A percentile compares a stretch with the other conserved stretches of the same genome.
Evolutionary conservation across 345 rosid genomes (phyloP).

Genomic region (Gossypium longicalyx): DNA sequence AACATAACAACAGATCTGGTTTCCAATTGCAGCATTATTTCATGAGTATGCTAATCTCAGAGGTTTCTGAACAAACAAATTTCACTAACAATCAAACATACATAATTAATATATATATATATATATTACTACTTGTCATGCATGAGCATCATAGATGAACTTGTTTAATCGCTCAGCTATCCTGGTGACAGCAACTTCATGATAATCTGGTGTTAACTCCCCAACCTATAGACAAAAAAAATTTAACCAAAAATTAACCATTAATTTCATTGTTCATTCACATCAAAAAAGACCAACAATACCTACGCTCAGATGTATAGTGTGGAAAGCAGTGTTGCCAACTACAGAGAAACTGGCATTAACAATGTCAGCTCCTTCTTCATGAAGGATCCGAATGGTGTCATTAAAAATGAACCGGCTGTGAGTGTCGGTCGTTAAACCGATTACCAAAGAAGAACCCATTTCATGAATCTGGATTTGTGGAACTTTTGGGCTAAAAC

Average conservation of each 20-base stretch:
- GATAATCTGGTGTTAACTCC: slow-evolving; percentile 17
- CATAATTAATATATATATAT: too few relatives aligned
- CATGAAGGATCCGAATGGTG: slow-evolving; percentile 35
- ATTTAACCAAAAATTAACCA: background rate
- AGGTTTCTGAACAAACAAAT: background rate
- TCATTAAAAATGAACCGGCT: slow-evolving; percentile 34
- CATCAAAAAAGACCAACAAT: background rate
- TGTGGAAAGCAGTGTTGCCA: slow-evolving; percentile 35
- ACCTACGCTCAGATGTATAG: slow-evolving; percentile 36
- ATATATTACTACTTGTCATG: background rate
- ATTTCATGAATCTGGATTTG: slow-evolving; percentile 31
- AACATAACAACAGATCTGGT: background rate
- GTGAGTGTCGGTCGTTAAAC: slow-evolving; percentile 36
- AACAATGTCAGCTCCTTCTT: slow-evolving; percentile 43
- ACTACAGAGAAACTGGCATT: slow-evolving; percentile 35
- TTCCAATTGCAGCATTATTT: background rate
- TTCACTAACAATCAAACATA: background rate
- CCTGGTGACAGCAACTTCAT: slow-evolving; percentile 27
- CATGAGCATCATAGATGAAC: slow-evolving; percentile 25
- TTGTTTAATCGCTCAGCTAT: slow-evolving; percentile 39
- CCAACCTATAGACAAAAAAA: slow-evolving; percentile 28
- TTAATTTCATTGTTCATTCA: background rate
- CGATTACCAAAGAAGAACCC: slow-evolving; percentile 38
- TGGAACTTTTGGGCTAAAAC: slow-evolving; percentile 15
- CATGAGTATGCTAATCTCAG: background rate